Conservation (phyloP, 371 early-diverging fungal species). For the Rhizopus stolonifer region DNA sequence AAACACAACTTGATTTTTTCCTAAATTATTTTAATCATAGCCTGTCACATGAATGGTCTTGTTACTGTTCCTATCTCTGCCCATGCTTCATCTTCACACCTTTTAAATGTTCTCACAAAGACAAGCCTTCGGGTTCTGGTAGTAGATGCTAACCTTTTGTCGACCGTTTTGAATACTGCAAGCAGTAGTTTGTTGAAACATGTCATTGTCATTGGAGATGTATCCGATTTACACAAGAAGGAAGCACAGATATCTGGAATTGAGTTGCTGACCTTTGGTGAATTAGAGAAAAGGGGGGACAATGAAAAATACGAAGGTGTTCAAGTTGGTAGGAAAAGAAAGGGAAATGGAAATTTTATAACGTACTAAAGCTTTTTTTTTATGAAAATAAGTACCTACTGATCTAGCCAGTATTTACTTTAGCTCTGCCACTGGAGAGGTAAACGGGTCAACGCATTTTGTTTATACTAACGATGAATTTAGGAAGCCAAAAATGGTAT, state of each 20-base stretch:
- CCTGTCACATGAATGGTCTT: slow-evolving; percentile 37
- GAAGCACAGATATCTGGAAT: slow-evolving; percentile 23
- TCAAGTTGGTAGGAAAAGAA: slow-evolving; percentile 27
- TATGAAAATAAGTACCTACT: slow-evolving; percentile 18
- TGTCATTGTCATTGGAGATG: slow-evolving; percentile 32
- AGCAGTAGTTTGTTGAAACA: slow-evolving; percentile 23
- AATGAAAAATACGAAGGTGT: slow-evolving; percentile 23
- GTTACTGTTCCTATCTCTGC: slow-evolving; percentile 47
- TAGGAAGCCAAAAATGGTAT: slow-evolving; percentile 35
- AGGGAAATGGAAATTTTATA: background rate
- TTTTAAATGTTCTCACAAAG: slow-evolving; percentile 29
- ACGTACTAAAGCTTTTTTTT: background rate
- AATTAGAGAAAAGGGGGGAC: slow-evolving; percentile 32
- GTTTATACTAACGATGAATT: background rate
- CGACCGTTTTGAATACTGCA: slow-evolving; percentile 21
- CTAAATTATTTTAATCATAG: slow-evolving; percentile 18
- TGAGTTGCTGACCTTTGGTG: slow-evolving; percentile 28
- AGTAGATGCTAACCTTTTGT: slow-evolving; percentile 19
- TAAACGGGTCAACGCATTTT: background rate
- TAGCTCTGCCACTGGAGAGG: slow-evolving; percentile 15
- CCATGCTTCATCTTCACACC: slow-evolving; percentile 27
- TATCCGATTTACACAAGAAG: slow-evolving; percentile 11
- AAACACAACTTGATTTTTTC: background rate
- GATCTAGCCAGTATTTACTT: slow-evolving; percentile 47
- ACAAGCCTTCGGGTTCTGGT: slow-evolving; percentile 33